Evolutionary conservation across 1,284 basidiomycete species (phyloP), one percentile per base, ranked within the genome.

Genomic region (Ceratobasidium papillatum): DNA sequence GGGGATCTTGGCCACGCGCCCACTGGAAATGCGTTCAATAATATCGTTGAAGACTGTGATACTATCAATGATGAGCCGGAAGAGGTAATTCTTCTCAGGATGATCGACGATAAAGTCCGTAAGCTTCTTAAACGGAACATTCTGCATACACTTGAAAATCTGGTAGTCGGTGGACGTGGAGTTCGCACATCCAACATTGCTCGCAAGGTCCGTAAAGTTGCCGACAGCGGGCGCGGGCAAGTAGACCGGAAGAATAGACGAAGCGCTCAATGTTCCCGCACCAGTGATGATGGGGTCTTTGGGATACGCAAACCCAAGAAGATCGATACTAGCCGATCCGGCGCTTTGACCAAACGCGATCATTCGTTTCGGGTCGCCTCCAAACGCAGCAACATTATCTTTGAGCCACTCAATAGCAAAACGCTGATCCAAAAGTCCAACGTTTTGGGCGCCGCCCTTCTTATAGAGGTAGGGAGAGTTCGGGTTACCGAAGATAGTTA

Each of bases 401-500:
- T 83, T 81, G 0, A 87, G 82, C 86, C 86, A 87, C 75, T 84
- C 78, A 9, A 87, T 78, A 0, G 82, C 84, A 27, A 82, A 78
- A 4, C 81, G 79, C 72, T 86, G 83, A 77, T 87, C 86, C 58
- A 78, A 76, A 34, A 84, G 66, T 22, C 83, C 83, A 25, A 82
- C 77, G 75, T 82, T 82, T 22, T 59, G 54, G 12, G 64, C 11
- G 4, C 78, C 76, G 58, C 80, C 79, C 47, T 79, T 79, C 0
- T 78, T 79, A 2, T 80, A 78, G 4, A 69, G 66, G 32, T 75
- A 69, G 1, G 74, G 74, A 1, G 74, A 65, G 51, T 68, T 75
- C 1, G 74, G 54, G 41, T 51, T 49, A 5, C 74, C 64, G 54
- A 75, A 75, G 17, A 75, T 68, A n/a, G 54, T 68, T n/a, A 63